Conservation (phyloP, 148 eudicot genomes). For the Polygonum maritimum region DNA sequence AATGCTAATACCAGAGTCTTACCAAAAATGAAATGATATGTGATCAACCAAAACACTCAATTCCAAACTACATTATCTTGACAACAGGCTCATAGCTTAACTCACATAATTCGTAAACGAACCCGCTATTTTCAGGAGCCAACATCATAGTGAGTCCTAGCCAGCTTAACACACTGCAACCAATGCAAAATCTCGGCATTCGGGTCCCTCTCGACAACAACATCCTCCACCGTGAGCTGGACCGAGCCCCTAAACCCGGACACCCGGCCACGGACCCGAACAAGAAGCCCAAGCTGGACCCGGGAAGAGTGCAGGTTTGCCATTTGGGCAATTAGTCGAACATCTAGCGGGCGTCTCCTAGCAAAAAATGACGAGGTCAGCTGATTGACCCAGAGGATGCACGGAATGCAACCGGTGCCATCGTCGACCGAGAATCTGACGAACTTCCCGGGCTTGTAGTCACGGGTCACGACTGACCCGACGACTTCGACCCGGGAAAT, state of each 20-base stretch:
- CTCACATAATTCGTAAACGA: neutral
- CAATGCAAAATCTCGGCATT: slow-evolving; percentile 75
- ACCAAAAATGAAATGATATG: too few relatives aligned
- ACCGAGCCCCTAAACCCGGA: slow-evolving; percentile 44
- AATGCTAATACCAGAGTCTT: too few relatives aligned
- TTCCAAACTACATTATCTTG: neutral
- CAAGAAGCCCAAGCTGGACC: slow-evolving; percentile 42
- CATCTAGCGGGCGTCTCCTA: slow-evolving; percentile 50
- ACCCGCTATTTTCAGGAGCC: neutral
- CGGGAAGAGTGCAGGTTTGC: slow-evolving; percentile 23
- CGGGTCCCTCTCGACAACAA: slow-evolving; percentile 56
- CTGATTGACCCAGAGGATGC: slow-evolving; percentile 83
- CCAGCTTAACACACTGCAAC: slow-evolving; percentile 64
- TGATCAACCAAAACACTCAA: neutral
- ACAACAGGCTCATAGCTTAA: neutral
- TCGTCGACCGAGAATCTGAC: slow-evolving; percentile 67
- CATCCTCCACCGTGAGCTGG: slow-evolving; percentile 74
- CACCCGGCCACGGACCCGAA: slow-evolving; percentile 57
- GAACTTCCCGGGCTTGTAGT: slow-evolving; percentile 52
- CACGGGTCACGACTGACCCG: slow-evolving; percentile 56
- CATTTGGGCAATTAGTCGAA: slow-evolving; percentile 47
- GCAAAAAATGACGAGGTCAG: slow-evolving; percentile 51
- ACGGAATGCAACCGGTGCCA: slow-evolving; percentile 61
- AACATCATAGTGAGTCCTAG: slow-evolving; percentile 25
- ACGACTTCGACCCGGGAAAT: slow-evolving; percentile 56